These are phyloP conservation scores for Echites panduratus DNA, from an alignment of 257 asterid genomes.

Conservation along the genomic window DNA sequence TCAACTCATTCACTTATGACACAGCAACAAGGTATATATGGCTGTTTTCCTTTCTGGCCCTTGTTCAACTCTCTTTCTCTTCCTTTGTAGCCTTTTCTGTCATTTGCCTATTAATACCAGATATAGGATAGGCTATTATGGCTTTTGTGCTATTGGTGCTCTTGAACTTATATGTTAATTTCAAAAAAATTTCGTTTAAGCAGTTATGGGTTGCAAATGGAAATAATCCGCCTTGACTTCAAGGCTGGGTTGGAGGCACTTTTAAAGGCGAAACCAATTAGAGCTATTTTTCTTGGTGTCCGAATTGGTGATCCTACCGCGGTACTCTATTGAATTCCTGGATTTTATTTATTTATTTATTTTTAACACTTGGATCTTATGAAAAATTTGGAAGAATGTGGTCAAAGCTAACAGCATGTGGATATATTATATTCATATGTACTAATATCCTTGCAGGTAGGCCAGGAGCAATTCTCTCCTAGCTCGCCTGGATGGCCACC, in stretches of 20 bases:
- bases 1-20: slow-evolving; percentile 85
- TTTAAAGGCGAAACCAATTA: slow-evolving; percentile 59
- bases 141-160: slow-evolving; percentile 9
- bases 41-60: background rate
- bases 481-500: slow-evolving; percentile 98
- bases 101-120: background rate
- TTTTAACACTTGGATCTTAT: background rate
- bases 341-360: background rate
- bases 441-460: slow-evolving; percentile 50
- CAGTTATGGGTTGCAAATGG: slow-evolving; percentile 82
- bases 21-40: slow-evolving; percentile 52
- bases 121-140: background rate
- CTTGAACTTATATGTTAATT: slow-evolving; percentile 17
- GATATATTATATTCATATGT: slow-evolving; percentile 8
- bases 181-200: slow-evolving; percentile 16
- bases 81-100: background rate
- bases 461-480: slow-evolving; percentile 92
- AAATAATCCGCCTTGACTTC: slow-evolving; percentile 78
- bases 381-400: background rate
- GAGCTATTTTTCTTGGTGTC: slow-evolving; percentile 93
- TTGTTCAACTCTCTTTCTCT: background rate
- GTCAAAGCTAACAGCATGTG: background rate
- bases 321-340: slow-evolving; percentile 32
- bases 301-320: slow-evolving; percentile 97
- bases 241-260: slow-evolving; percentile 88